Base-by-base conservation (phyloP, 179 eudicot genomes). In the Camellia oleifera region DNA sequence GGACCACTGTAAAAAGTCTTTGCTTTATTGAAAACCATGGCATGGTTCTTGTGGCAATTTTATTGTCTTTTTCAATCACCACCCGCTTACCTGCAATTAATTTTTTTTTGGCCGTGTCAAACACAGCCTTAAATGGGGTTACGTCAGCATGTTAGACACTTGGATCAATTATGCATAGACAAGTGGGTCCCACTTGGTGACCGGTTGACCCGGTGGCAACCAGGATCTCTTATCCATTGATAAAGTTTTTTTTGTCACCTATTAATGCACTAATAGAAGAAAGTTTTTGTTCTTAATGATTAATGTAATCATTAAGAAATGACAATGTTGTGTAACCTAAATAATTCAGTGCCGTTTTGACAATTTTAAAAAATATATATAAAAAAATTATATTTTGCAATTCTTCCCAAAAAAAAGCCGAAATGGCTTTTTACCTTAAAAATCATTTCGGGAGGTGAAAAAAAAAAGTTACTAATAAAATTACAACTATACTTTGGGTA, bases 11-110 rank as follows among this genome's bases (percentile, higher is more conserved):
- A 52, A 77, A 77, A 81, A 77, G 17, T 52, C 46, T 13, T 60
- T 8, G 23, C 65, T 77, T 63, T 56, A n/a, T 81, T 54, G 58
- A 53, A 77, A 71, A 81, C 5, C 66, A 81, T 77, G 66, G 84
- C 84, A 64, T 77, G 80, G 58, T 32, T 77, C 84, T 54, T 77
- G 84, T 72, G 80, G 15, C 17, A 48, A 5, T 46, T 26, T 61
- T 23, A 69, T 62, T 46, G 1, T 64, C 61, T 71, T 76, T 54
- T 13, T 69, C 42, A 5, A 52, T 23, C 60, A 53, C 15, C 56
- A 5, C 64, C 75, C 17, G 23, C 20, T 26, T 20, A 10, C 3
- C 11, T 23, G 8, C 8, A 79, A 79, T 70, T 58, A 71, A 61
- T 63, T 44, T 5, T 52, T 12, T 20, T 56, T 17, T 2, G 40